Evolutionary conservation across 2,329 filamentous ascomycete species (phyloP).

Genomic region (Clarireedia hainanense): DNA sequence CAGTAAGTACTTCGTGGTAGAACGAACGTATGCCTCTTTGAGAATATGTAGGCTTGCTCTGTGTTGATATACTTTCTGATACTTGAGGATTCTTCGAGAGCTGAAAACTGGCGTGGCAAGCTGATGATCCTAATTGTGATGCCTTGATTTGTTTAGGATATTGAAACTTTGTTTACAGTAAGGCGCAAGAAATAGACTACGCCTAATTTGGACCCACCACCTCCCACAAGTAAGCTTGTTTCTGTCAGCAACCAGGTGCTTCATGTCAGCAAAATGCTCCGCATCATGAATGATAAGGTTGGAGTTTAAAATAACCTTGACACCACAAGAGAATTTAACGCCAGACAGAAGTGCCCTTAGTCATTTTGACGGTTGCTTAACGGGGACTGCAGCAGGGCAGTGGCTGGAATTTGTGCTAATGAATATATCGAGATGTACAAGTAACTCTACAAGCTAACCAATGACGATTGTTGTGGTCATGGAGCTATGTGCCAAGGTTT

Average conservation of each 20-base stretch:
- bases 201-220: background rate
- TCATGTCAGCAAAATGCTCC: slow-evolving; percentile 1
- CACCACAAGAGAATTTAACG: background rate
- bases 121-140: background rate
- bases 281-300: background rate
- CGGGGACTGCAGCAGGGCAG: too few relatives aligned
- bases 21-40: background rate
- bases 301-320: background rate
- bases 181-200: background rate
- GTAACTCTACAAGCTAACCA: background rate
- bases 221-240: background rate
- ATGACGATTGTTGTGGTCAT: too few relatives aligned
- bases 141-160: background rate
- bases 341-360: background rate
- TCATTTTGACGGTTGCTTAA: background rate
- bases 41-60: background rate
- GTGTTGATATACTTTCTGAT: background rate
- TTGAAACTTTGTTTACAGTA: background rate
- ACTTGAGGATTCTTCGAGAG: background rate
- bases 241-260: background rate
- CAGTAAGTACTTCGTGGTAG: background rate
- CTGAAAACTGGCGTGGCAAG: background rate
- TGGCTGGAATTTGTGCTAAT: too few relatives aligned
- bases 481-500: too few relatives aligned
- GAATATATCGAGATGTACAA: too few relatives aligned